Evolutionary conservation across 352 stramenopile genomes (phyloP), one percentile per base, ranked within the genome.

Genomic region (Globisporangium yorkense): DNA sequence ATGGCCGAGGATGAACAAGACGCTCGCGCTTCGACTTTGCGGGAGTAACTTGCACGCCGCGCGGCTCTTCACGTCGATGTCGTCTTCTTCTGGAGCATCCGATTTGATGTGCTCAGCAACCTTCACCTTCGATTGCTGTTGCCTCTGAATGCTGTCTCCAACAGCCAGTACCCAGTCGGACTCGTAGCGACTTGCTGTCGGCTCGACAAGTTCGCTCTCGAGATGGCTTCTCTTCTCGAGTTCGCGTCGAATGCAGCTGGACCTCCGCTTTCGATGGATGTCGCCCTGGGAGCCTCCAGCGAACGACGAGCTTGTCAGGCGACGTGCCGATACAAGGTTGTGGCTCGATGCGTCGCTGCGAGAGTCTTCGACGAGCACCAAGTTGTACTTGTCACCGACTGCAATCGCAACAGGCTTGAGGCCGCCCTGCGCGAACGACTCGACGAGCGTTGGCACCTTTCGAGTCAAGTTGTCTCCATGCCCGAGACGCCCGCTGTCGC

Each of bases 321-420:
- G 16, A 24, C 18, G 55, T 16, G 24, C 51, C 8, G 33, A 41
- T 16, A 2, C n/a, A 33, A 24, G 0, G 29, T 6, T 2, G 27
- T 45, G n/a, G 15, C 46, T 29, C 13, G 7, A 20, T 1, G 18
- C 40, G 5, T 58, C 44, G 2, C 27, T 57, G 21, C 56, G 46
- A 35, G 18, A 31, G 40, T 87, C 67, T 40, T 74, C 74, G 0
- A 88, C 83, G 16, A 94, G 59, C 41, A 94, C 66, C 8, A 94
- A 67, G 35, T 92, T 94, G 52, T 94, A 94, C 61, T 94, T 94
- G 66, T 94, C 85, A 10, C 85, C 85, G 12, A 92, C 85, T 21
- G 85, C 85, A 44, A 93, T 88, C 12, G 83, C 76, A 9, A 94
- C 74, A 5, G 82, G 78, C 33, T 74, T 73, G 9, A 89, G 31